These are phyloP conservation scores for Suillus decipiens DNA, from an alignment of 768 basidiomycete genomes.

Conservation along the genomic window DNA sequence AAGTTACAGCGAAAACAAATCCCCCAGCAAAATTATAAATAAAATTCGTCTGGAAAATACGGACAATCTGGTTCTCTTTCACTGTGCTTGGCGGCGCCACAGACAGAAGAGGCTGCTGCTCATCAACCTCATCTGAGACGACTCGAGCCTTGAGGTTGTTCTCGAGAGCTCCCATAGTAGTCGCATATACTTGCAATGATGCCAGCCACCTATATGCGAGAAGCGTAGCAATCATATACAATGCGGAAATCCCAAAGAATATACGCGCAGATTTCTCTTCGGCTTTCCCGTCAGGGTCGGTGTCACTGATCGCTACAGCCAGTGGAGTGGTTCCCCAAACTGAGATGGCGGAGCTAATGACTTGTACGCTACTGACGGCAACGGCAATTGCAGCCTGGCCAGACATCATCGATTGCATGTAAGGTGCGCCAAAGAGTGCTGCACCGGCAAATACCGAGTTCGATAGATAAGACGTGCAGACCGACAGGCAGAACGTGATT, in stretches of 20 bases:
- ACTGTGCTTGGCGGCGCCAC: constrained; percentile 27
- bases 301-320: constrained; percentile 22
- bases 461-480: constrained; percentile 72
- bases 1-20: constrained; percentile 76
- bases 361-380: constrained; percentile 75
- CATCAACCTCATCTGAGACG: constrained; percentile 27
- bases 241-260: constrained; percentile 71
- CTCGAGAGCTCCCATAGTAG: constrained; percentile 51
- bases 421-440: constrained; percentile 71
- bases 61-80: constrained; percentile 43
- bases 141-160: constrained; percentile 26
- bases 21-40: constrained; percentile 71
- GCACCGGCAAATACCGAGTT: constrained; percentile 80
- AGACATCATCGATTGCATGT: constrained; percentile 75
- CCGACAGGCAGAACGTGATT: constrained; percentile 59
- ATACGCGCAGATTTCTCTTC: constrained; percentile 71
- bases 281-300: constrained; percentile 41
- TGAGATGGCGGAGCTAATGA: constrained; percentile 62
- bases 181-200: constrained; percentile 58
- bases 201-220: constrained; percentile 59
- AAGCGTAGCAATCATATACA: constrained; percentile 61
- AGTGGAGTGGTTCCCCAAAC: constrained; percentile 45
- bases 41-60: constrained; percentile 64
- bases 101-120: constrained; percentile 39
- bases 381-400: constrained; percentile 88